Evolutionary conservation across 2,329 filamentous ascomycete genomes (phyloP).

Genomic region (Gyromitra esculenta): DNA sequence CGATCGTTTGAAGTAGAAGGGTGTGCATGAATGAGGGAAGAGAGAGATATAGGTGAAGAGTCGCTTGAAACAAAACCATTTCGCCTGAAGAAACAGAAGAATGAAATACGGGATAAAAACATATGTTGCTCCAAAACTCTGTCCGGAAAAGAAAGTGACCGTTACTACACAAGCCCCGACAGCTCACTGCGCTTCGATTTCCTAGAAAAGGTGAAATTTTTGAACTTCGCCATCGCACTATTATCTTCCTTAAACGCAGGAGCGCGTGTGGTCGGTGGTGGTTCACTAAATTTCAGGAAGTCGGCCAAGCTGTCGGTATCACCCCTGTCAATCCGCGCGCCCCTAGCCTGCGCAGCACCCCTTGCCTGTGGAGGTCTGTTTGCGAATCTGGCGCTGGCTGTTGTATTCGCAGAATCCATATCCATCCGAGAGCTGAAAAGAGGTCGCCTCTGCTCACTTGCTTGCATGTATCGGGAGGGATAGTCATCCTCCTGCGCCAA

Average conservation of each 20-base stretch:
- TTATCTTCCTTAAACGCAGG: constrained; percentile 21
- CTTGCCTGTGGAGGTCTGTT: constrained; percentile 54
- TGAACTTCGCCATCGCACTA: constrained; percentile 44
- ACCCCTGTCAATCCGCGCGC: constrained; percentile 57
- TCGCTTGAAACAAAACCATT: constrained; percentile 6
- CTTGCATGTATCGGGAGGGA: constrained; percentile 64
- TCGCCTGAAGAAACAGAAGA: not conserved
- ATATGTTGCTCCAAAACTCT: not conserved
- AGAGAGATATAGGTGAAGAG: not conserved
- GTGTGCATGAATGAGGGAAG: not conserved
- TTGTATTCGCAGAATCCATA: constrained; percentile 24
- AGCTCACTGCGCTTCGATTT: constrained; percentile 44
- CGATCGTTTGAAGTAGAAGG: not conserved
- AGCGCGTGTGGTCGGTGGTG: constrained; percentile 58
- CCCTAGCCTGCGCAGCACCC: constrained; percentile 55
- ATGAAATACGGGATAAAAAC: not conserved
- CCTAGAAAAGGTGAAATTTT: constrained; percentile 45
- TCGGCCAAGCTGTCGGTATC: constrained; percentile 75
- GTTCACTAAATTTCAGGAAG: constrained; percentile 75
- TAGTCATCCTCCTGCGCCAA: constrained; percentile 68
- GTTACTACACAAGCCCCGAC: constrained; percentile 17
- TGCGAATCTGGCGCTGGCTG: constrained; percentile 50
- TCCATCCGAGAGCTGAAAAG: constrained; percentile 58
- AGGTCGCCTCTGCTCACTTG: constrained; percentile 37
- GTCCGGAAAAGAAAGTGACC: not conserved